A percentile compares a stretch with the other conserved stretches of the same genome.
Conservation (phyloP, 202 grass and related monocot genomes). For the Zizania palustris region DNA sequence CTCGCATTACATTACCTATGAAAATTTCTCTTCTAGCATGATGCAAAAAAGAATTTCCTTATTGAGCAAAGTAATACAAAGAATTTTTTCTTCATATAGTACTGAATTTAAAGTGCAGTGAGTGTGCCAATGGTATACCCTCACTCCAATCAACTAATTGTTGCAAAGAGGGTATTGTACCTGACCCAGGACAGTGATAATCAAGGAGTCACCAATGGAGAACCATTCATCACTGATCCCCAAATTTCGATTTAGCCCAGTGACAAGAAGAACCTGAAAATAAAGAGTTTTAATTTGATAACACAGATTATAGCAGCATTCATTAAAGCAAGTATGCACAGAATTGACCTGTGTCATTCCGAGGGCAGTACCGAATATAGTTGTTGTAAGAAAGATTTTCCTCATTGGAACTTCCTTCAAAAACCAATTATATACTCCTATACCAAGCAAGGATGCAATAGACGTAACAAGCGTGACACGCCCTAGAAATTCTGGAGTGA, state of each 20-base stretch:
- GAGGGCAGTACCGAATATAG: constrained; percentile 71
- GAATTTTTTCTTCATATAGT: neutral
- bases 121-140: constrained; percentile 1
- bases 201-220: constrained; percentile 91
- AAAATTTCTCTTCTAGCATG: neutral
- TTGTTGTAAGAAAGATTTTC: constrained; percentile 83
- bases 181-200: constrained; percentile 96
- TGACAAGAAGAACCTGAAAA: constrained; percentile 81
- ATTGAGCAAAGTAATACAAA: neutral
- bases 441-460: constrained; percentile 84
- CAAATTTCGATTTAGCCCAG: constrained; percentile 68
- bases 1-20: neutral
- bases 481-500: constrained; percentile 93
- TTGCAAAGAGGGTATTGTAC: constrained; percentile 36
- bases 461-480: constrained; percentile 87
- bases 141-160: constrained; percentile 6
- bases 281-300: constrained; percentile 22
- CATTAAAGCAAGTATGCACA: constrained; percentile 21
- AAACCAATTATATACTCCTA: constrained; percentile 79
- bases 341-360: constrained; percentile 90
- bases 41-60: neutral
- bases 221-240: constrained; percentile 97
- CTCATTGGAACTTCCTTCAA: constrained; percentile 83
- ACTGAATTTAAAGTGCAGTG: neutral
- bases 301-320: constrained; percentile 21